A percentile compares a stretch with the other conserved stretches of the same genome.
phyloP scores from a whole-genome alignment of 257 asterid genomes.

The Schizonepeta tenuifolia region DNA sequence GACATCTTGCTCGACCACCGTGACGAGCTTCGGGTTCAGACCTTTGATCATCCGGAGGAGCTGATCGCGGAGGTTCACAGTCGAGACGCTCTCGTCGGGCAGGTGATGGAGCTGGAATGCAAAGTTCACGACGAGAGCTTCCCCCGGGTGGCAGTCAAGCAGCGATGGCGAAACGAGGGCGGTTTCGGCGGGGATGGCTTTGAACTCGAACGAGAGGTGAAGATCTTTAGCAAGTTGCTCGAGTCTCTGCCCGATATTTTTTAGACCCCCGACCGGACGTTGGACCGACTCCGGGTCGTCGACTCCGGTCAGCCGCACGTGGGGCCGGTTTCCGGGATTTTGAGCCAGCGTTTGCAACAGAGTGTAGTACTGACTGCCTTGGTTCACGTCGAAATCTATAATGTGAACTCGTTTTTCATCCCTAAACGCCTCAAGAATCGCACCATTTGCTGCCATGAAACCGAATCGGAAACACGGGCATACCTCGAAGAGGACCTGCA shows the following conservation, averaged over 20 bases:
- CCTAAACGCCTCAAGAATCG: conserved; percentile 68
- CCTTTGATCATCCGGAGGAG: conserved; percentile 91
- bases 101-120: conserved; percentile 98
- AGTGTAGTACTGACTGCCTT: conserved; percentile 93
- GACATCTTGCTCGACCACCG: conserved; percentile 84
- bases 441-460: conserved; percentile 88
- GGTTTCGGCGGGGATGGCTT: conserved; percentile 57
- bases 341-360: conserved; percentile 68
- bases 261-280: conserved; percentile 73
- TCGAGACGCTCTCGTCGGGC: conserved; percentile 94
- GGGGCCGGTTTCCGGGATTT: conserved; percentile 59
- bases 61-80: conserved; percentile 70
- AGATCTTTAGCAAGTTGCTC: conserved; percentile 67
- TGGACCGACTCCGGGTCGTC: conserved; percentile 95
- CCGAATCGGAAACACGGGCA: conserved; percentile 96
- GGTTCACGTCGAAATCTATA: conserved; percentile 85
- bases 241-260: conserved; percentile 70
- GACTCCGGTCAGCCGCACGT: conserved; percentile 71
- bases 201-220: conserved; percentile 64
- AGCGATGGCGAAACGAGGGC: conserved; percentile 57
- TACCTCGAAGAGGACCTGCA: conserved; percentile 94
- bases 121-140: conserved; percentile 74
- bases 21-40: conserved; percentile 73
- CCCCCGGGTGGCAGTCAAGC: conserved; percentile 61
- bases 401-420: conserved; percentile 76